Percentiles rank a stretch among this genome's conserved stretches.
These are phyloP conservation scores for Tuber borchii DNA, from an alignment of 495 filamentous ascomycete species.

Conservation along the genomic window DNA sequence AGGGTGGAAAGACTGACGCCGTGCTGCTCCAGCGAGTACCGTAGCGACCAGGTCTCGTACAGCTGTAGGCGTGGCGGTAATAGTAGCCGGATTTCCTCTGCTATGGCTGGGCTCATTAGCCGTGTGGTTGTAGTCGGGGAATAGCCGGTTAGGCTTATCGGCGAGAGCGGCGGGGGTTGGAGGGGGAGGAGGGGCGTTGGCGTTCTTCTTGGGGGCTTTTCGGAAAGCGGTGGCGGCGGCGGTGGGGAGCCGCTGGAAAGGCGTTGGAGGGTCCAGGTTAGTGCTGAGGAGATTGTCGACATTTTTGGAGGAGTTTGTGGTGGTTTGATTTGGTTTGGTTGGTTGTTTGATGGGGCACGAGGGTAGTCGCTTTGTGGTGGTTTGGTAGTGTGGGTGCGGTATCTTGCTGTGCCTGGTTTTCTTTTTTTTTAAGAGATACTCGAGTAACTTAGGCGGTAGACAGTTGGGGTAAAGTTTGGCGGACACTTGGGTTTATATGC, in stretches of 20 bases:
- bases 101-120: conserved; percentile 63
- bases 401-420: not conserved
- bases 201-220: conserved; percentile 14
- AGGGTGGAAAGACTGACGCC: conserved; percentile 80
- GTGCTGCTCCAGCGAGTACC: conserved; percentile 88
- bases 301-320: conserved; percentile 10
- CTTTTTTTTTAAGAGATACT: too few species aligned
- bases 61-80: conserved; percentile 80
- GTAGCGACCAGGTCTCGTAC: conserved; percentile 74
- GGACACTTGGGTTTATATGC: not conserved
- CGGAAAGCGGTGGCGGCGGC: conserved; percentile 15
- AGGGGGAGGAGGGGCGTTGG: conserved; percentile 17
- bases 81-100: conserved; percentile 89
- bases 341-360: conserved; percentile 11
- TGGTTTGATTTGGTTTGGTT: conserved; percentile 7
- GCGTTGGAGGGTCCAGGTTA: conserved; percentile 39
- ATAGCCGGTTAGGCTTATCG: conserved; percentile 31
- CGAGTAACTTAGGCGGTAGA: too few species aligned
- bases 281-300: conserved; percentile 30
- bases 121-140: conserved; percentile 32
- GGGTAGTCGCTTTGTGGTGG: not conserved
- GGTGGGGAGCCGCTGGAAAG: conserved; percentile 32
- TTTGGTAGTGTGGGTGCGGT: not conserved
- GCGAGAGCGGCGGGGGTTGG: conserved; percentile 27
- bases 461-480: not conserved